Conservation (phyloP, 2,329 filamentous ascomycete species). For the Colletotrichum musicola region DNA sequence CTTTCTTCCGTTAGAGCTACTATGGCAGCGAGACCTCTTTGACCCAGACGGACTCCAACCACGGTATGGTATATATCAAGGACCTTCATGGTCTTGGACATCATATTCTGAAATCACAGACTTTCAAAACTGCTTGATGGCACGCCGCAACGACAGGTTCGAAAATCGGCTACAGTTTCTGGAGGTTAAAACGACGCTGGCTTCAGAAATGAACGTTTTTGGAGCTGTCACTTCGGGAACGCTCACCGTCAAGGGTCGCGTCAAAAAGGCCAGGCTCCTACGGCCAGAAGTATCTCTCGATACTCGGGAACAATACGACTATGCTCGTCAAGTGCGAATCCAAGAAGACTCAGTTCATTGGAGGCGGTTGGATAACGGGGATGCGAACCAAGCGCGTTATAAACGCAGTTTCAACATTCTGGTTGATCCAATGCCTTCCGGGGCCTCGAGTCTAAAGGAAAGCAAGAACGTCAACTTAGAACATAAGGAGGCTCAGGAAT, state of each 20-base stretch:
- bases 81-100: neutral
- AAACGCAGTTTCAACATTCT: too few relatives aligned
- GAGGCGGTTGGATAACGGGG: too few relatives aligned
- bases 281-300: neutral
- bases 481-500: too few relatives aligned
- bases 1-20: neutral
- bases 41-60: too few relatives aligned
- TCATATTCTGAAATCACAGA: neutral
- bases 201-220: neutral
- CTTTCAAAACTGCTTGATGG: neutral
- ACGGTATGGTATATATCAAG: neutral
- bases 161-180: neutral
- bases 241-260: neutral
- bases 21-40: neutral
- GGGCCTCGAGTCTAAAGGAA: too few relatives aligned
- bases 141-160: neutral
- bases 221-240: neutral
- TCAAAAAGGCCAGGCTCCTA: neutral
- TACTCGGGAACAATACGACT: neutral
- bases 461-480: too few relatives aligned
- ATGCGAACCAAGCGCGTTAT: too few relatives aligned
- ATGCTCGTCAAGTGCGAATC: neutral
- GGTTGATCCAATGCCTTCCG: too few relatives aligned
- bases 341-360: neutral
- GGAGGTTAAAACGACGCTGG: neutral